Base-by-base conservation (phyloP, 495 filamentous ascomycete genomes). In the Tuber brumale region DNA sequence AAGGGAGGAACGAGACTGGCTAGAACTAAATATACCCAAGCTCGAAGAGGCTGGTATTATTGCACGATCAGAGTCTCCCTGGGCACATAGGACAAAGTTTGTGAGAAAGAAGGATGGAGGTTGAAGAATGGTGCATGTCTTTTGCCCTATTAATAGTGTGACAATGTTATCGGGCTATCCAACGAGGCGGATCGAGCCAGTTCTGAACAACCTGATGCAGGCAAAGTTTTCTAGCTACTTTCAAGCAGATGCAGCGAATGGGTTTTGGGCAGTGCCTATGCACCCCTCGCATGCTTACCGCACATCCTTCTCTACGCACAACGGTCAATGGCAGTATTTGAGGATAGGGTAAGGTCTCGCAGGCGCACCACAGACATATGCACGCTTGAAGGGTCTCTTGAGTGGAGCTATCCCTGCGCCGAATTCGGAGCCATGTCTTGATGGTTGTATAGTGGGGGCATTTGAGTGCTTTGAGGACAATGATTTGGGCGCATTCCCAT, bases 261-360 rank as follows among this genome's bases (percentile, higher is more conserved):
- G 74, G 7, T 76, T 70, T 45, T 76, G 70, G 69, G 77, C 39
- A 2, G 69, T 78, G 12, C 27, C 7, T 0, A 41, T 77, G 21
- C 41, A 46, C 0, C 23, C 10, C 1, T 18, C 66, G 5, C 70
- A 78, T 71, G 70, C 74, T 2, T 78, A 78, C 19, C 70, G 73
- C 14, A 78, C 71, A 0, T 74, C 74, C 0, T 79, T 79, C 43
- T 76, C 72, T 19, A 76, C 71, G 0, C 69, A 37, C 1, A 48
- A 73, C 1, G 71, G 74, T 1, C 71, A 79, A 39, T 76, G 51
- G 37, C 66, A 66, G 21, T 73, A 73, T 18, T 10, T 73, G 0
- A 8, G 74, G 8, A 79, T 79, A 61, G 51, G 70, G 0, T 44
- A 69, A 8, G 46, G 19, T 7, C 19, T 48, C 8, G 6, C 6